Conservation (phyloP, 2,329 filamentous ascomycete species). For the Tolypocladium guangdongense region DNA sequence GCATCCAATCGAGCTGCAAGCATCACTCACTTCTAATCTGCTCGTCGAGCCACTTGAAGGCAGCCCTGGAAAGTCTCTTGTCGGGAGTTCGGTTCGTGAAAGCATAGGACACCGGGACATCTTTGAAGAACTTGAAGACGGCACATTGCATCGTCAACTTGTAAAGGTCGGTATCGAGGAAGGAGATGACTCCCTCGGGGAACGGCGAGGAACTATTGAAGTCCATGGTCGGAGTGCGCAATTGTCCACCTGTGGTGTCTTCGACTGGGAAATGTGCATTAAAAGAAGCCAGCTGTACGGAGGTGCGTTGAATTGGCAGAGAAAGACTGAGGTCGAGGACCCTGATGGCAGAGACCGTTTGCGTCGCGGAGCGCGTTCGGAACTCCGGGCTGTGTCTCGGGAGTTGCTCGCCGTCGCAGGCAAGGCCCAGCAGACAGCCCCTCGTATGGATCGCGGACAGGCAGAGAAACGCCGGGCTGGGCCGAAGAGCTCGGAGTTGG, state of each 20-base stretch:
- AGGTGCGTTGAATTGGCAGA: background rate
- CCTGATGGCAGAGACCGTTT: background rate
- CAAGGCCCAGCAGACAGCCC: background rate
- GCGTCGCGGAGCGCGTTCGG: background rate
- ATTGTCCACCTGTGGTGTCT: background rate
- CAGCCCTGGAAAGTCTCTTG: slow-evolving; percentile 76
- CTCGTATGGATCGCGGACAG: background rate
- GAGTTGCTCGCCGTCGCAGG: background rate
- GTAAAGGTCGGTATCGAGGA: slow-evolving; percentile 78
- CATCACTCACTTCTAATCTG: slow-evolving; percentile 62
- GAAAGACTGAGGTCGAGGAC: background rate
- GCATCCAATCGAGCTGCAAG: background rate
- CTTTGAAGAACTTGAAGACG: slow-evolving; percentile 82
- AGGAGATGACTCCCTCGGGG: slow-evolving; percentile 69
- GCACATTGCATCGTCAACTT: slow-evolving; percentile 99
- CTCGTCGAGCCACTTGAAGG: slow-evolving; percentile 73
- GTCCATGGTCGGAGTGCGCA: slow-evolving; percentile 34
- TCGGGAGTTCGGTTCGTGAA: slow-evolving; percentile 94
- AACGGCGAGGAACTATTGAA: slow-evolving; percentile 56
- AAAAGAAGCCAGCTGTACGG: background rate
- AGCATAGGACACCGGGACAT: slow-evolving; percentile 74
- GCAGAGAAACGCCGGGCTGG: background rate
- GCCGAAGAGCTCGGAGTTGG: background rate
- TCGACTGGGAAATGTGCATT: background rate
- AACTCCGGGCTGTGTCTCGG: background rate